A percentile compares a stretch with the other conserved stretches of the same genome.
Evolutionary conservation across 208 protist genomes (phyloP).

Genomic region (Acanthamoeba rhysodes): DNA sequence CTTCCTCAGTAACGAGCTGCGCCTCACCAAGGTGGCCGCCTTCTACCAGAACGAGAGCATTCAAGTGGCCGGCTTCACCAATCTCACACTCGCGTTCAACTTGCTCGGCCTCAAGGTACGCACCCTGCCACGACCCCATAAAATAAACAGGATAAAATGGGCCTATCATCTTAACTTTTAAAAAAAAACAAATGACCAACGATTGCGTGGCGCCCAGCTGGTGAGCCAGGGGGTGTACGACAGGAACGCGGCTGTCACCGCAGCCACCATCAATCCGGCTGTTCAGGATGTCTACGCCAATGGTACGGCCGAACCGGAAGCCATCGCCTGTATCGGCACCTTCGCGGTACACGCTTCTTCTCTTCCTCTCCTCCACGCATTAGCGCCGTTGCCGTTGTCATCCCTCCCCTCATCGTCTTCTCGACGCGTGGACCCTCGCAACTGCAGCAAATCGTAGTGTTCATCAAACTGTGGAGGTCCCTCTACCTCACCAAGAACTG

Average conservation of each 20-base stretch:
- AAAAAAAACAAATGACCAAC: neutral
- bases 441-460: neutral
- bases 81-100: conserved; percentile 47
- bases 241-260: neutral
- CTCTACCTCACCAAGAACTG: neutral
- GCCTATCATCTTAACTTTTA: no score
- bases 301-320: neutral
- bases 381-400: neutral
- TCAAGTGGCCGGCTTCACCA: conserved; percentile 28
- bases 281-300: neutral
- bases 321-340: conserved; percentile 53
- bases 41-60: conserved; percentile 73
- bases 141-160: neutral
- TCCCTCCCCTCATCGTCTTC: neutral
- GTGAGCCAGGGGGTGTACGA: conserved; percentile 29
- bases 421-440: neutral
- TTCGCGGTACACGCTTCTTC: neutral
- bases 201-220: neutral
- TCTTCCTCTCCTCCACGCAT: no score
- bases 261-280: neutral
- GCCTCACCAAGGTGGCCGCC: conserved; percentile 25
- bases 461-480: neutral
- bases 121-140: neutral
- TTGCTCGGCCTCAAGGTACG: conserved; percentile 43
- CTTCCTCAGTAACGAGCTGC: conserved; percentile 67